Percentiles rank a stretch among this genome's conserved stretches.
phyloP scores from a whole-genome alignment of 2,329 filamentous ascomycete species.

The Cadophora luteo-olivacea region DNA sequence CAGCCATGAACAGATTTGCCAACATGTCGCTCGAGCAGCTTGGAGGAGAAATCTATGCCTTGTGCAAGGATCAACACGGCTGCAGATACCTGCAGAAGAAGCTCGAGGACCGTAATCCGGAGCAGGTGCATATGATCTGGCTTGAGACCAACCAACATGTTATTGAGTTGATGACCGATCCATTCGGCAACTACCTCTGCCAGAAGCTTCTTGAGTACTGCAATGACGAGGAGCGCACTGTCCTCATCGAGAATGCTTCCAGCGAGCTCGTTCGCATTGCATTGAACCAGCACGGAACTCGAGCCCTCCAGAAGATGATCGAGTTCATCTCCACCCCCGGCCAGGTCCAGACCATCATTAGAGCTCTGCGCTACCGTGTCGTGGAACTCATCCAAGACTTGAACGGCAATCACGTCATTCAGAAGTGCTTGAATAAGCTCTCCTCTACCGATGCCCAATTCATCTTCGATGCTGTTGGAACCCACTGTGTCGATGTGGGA shows the following conservation, averaged over 20 bases:
- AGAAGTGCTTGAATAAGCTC: constrained; percentile 98
- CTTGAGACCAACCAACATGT: constrained; percentile 92
- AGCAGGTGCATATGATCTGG: constrained; percentile 92
- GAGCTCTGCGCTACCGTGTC: constrained; percentile 81
- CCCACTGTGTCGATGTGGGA: constrained; percentile 86
- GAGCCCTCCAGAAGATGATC: constrained; percentile 99
- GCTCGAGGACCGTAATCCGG: constrained; percentile 84
- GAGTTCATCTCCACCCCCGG: constrained; percentile 88
- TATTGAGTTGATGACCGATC: constrained; percentile 97
- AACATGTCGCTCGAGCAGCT: constrained; percentile 84
- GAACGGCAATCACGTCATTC: constrained; percentile 98
- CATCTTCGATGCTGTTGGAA: constrained; percentile 94
- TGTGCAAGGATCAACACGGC: constrained; percentile 98
- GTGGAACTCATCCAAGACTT: constrained; percentile 96
- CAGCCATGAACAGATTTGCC: constrained; percentile 79
- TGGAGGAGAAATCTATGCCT: constrained; percentile 80
- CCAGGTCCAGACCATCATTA: constrained; percentile 87
- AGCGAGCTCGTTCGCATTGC: constrained; percentile 91
- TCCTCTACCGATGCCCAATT: constrained; percentile 86
- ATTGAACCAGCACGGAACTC: constrained; percentile 95
- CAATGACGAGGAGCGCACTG: constrained; percentile 92
- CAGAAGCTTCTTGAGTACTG: constrained; percentile 97
- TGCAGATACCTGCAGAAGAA: constrained; percentile 98
- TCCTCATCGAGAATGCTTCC: constrained; percentile 88
- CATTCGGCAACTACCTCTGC: constrained; percentile 98